phyloP scores from a whole-genome alignment of 2,329 filamentous ascomycete genomes.

The Cercospora janseana region DNA sequence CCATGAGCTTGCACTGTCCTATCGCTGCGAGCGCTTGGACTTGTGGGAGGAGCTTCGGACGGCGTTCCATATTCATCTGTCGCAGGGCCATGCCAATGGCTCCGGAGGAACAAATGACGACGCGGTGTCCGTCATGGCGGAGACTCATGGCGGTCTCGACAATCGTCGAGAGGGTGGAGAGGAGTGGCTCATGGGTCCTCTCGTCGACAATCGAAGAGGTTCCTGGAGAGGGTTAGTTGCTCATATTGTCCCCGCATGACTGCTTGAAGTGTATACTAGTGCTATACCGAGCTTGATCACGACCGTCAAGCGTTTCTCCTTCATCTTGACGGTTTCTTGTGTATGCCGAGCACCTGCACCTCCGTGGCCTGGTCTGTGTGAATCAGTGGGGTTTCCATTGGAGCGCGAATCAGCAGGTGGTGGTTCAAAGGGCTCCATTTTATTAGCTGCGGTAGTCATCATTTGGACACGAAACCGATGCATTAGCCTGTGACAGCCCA shows the following conservation, averaged over 20 bases:
- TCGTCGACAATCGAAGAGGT: slow-evolving; percentile 99
- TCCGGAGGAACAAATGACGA: slow-evolving; percentile 94
- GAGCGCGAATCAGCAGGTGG: not conserved
- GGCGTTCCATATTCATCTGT: slow-evolving; percentile 81
- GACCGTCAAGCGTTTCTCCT: slow-evolving; percentile 68
- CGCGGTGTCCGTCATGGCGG: slow-evolving; percentile 84
- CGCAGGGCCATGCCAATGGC: slow-evolving; percentile 92
- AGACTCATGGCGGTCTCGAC: slow-evolving; percentile 90
- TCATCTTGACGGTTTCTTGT: slow-evolving; percentile 52
- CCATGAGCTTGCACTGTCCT: slow-evolving; percentile 91
- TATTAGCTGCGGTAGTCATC: slow-evolving; percentile 2
- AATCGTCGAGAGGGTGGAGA: slow-evolving; percentile 86
- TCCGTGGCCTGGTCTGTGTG: not conserved
- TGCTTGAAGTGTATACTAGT: slow-evolving; percentile 19
- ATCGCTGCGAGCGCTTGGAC: slow-evolving; percentile 94
- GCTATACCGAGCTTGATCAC: slow-evolving; percentile 80
- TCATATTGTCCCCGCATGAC: slow-evolving; percentile 10
- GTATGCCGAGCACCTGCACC: not conserved
- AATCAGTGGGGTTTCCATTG: slow-evolving; percentile 6
- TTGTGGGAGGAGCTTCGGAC: slow-evolving; percentile 86
- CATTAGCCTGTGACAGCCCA: slow-evolving; percentile 4
- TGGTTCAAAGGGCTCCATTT: slow-evolving; percentile 3
- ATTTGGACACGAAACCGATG: not conserved
- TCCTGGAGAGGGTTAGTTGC: slow-evolving; percentile 54
- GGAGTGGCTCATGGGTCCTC: slow-evolving; percentile 84